A percentile compares a stretch with the other conserved stretches of the same genome.
These are phyloP conservation scores for Sporothrix sp. DNA, from an alignment of 2,329 filamentous ascomycete genomes.

Conservation along the genomic window DNA sequence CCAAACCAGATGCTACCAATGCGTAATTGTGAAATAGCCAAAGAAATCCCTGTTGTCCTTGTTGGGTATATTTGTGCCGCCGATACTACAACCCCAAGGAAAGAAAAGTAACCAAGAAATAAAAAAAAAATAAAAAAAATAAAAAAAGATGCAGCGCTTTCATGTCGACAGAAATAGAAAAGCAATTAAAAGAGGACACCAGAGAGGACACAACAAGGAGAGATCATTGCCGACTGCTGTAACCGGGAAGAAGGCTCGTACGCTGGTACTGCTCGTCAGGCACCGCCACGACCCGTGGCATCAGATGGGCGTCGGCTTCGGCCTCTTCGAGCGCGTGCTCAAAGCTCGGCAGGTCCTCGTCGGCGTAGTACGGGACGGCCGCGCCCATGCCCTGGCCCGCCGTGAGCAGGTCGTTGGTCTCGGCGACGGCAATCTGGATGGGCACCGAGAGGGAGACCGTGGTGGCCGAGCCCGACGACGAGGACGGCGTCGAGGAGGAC, in stretches of 20 bases:
- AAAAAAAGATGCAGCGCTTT: conserved; percentile 8
- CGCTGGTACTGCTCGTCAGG: conserved; percentile 17
- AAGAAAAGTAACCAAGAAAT: neutral
- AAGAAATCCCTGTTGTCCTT: conserved; percentile 4
- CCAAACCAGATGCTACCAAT: neutral
- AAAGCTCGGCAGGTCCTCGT: conserved; percentile 37
- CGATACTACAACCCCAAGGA: too few species aligned
- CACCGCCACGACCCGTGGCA: conserved; percentile 33
- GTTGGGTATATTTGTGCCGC: conserved; percentile 9
- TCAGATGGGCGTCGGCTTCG: conserved; percentile 34
- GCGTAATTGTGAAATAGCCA: neutral
- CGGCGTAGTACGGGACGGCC: conserved; percentile 7
- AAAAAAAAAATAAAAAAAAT: neutral
- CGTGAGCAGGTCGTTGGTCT: neutral
- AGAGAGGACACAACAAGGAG: neutral
- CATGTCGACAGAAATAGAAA: too few species aligned
- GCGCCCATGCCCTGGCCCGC: neutral
- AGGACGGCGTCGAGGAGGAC: conserved; percentile 25
- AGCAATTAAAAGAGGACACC: conserved; percentile 5
- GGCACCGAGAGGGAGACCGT: conserved; percentile 14
- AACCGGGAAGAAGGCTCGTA: conserved; percentile 23
- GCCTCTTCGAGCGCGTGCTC: conserved; percentile 39
- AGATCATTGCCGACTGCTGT: conserved; percentile 12
- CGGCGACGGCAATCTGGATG: conserved; percentile 11
- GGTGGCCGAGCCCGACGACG: neutral